Base-by-base conservation (phyloP, 2,329 filamentous ascomycete species). In the Talaromyces atroroseus region DNA sequence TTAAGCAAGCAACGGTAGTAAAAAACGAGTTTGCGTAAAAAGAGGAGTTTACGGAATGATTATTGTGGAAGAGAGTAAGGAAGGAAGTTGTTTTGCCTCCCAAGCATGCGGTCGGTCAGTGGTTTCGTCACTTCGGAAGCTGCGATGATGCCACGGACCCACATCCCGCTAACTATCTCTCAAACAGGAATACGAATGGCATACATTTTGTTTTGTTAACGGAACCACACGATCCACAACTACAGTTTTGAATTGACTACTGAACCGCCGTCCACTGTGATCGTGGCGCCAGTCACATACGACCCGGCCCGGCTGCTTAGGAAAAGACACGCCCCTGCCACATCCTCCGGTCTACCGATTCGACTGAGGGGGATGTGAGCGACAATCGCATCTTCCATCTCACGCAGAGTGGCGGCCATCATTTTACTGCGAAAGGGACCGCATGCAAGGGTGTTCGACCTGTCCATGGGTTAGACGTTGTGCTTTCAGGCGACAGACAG, bases 271-370 rank as follows among this genome's bases (percentile, higher is more conserved):
- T 88, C 85, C 42, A 87, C 66, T 10, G 81, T 73, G 60, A 88
- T 82, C 2, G 81, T 82, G 16, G 84, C 83, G 3, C 85, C 85
- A 60, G 87, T 88, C 36, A 86, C 77, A 67, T 80, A 87, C 1
- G 81, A 75, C 3, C 88, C 87, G 1, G 87, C 88, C 54, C 81
- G 76, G 64, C 85, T 87, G 40, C 80, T 78, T 66, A 91, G 70
- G 71, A 87, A 91, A 56, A 91, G 71, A 67, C 87, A 89, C 11
- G 86, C 80, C 0, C 87, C 87, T 0, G 86, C 87, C 3, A 89
- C 84, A 68, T 91, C 88, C 66, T 85, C 74, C 0, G 85, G 81
- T 18, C 74, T 80, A 0, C 88, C 88, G 63, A 90, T 87, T 32
- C 88, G 74, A 0, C 82, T 80, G 62, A 90, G 66, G 10, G 88